These are phyloP conservation scores for Phytophthora fragariaefolia DNA, from an alignment of 352 stramenopile species.

Conservation along the genomic window DNA sequence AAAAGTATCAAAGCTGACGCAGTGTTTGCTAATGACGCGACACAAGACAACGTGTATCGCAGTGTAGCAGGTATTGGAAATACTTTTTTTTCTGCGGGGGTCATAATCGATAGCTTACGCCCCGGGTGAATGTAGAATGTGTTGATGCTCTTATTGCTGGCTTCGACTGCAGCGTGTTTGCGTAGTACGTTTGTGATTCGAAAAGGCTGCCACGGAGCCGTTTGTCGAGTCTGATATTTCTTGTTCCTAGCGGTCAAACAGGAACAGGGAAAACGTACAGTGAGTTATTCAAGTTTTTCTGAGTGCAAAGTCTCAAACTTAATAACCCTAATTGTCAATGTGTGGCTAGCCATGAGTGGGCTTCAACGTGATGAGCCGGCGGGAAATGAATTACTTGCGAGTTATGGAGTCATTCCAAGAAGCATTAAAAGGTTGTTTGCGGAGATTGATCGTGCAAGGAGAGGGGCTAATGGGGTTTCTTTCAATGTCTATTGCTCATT, in stretches of 20 bases:
- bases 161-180: slow-evolving; percentile 78
- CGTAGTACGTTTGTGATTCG: slow-evolving; percentile 52
- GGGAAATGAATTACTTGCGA: slow-evolving; percentile 20
- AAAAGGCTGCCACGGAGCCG: not conserved
- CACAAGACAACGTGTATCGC: slow-evolving; percentile 54
- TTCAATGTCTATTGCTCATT: slow-evolving; percentile 74
- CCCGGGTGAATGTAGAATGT: slow-evolving; percentile 45
- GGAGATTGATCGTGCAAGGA: slow-evolving; percentile 39
- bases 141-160: slow-evolving; percentile 63
- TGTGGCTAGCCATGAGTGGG: slow-evolving; percentile 64
- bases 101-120: too few species aligned
- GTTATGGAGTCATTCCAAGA: slow-evolving; percentile 63
- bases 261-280: slow-evolving; percentile 76
- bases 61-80: slow-evolving; percentile 69
- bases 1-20: slow-evolving; percentile 65
- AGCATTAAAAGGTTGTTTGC: slow-evolving; percentile 64
- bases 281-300: slow-evolving; percentile 13
- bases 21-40: slow-evolving; percentile 46
- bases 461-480: slow-evolving; percentile 18
- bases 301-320: too few species aligned
- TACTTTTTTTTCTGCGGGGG: not conserved
- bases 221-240: slow-evolving; percentile 4
- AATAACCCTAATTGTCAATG: too few species aligned
- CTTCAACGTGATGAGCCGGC: slow-evolving; percentile 34
- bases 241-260: slow-evolving; percentile 58